phyloP scores from a whole-genome alignment of 768 basidiomycete species.

The Boletus rubroflammeus region DNA sequence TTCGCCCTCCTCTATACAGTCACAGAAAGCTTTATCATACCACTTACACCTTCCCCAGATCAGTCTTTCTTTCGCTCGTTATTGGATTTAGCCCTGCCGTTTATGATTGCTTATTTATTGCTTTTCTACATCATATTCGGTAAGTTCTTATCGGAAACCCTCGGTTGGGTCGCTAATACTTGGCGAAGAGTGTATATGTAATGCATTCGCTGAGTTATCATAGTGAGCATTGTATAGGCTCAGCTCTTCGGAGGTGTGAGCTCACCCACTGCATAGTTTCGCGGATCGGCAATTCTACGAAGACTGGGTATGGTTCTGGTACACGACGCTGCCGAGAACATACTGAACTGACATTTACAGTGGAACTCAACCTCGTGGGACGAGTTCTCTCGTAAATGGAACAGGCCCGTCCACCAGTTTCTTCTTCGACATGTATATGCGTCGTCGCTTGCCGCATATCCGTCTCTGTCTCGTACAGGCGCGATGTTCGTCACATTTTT shows the following conservation, averaged over 20 bases:
- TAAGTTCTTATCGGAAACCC: conserved; percentile 24
- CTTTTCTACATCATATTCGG: conserved; percentile 86
- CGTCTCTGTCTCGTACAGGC: conserved; percentile 62
- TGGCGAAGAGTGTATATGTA: conserved; percentile 85
- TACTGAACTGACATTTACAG: conserved; percentile 31
- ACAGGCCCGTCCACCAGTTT: conserved; percentile 93
- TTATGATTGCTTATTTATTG: conserved; percentile 88
- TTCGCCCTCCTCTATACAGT: conserved; percentile 92
- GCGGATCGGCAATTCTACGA: conserved; percentile 98
- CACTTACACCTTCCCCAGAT: conserved; percentile 63
- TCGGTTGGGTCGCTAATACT: background rate
- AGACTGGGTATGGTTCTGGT: conserved; percentile 67
- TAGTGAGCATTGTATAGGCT: conserved; percentile 49
- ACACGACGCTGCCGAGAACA: background rate
- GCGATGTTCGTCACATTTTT: conserved; percentile 94
- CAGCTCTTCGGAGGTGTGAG: background rate
- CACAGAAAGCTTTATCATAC: conserved; percentile 91
- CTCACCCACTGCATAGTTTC: conserved; percentile 51
- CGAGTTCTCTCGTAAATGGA: conserved; percentile 98
- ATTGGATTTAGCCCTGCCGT: conserved; percentile 85
- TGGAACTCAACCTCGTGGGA: conserved; percentile 99
- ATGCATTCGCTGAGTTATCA: conserved; percentile 90
- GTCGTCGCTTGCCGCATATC: conserved; percentile 73
- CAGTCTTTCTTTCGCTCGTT: conserved; percentile 74
- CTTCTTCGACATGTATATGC: conserved; percentile 95